Percentiles rank a stretch among this genome's conserved stretches.
These are phyloP conservation scores for Cryptosporidium canis DNA, from an alignment of 169 alveolate genomes.

Conservation along the genomic window DNA sequence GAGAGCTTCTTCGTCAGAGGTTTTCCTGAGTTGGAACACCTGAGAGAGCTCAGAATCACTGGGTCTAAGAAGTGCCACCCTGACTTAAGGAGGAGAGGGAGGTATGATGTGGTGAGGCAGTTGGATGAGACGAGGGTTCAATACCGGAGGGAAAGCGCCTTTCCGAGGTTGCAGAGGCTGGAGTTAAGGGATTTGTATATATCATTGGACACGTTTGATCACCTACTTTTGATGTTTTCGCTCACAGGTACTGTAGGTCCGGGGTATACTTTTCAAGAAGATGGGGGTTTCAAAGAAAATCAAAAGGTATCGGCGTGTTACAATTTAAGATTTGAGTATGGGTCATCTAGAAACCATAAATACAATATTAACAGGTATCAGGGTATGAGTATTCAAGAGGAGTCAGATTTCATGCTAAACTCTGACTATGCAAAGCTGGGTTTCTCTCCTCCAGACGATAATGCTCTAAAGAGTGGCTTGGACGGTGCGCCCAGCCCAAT, in stretches of 20 bases:
- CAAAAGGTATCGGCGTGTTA: neutral
- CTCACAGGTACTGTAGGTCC: neutral
- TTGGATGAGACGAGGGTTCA: neutral
- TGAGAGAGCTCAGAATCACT: neutral
- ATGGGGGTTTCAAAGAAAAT: neutral
- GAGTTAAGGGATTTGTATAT: constrained; percentile 7
- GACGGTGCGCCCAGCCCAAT: neutral
- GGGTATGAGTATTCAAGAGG: constrained; percentile 30
- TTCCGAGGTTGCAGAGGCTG: neutral
- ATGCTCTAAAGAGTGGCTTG: neutral
- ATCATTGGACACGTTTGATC: constrained; percentile 21
- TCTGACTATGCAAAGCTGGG: constrained; percentile 15
- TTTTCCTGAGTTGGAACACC: constrained; percentile 7
- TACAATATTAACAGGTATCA: constrained; percentile 21
- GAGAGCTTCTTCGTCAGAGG: neutral
- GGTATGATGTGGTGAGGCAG: neutral
- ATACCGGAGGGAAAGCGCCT: neutral
- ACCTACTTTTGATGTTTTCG: constrained; percentile 1
- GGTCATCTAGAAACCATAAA: constrained; percentile 6
- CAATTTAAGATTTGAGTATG: constrained; percentile 15
- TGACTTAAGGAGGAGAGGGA: neutral
- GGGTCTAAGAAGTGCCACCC: neutral
- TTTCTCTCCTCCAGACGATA: constrained; percentile 17
- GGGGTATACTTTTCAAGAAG: neutral
- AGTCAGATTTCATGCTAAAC: constrained; percentile 21